A percentile compares a stretch with the other conserved stretches of the same genome.
These are phyloP conservation scores for Neofusicoccum sp. DNA, from an alignment of 2,329 filamentous ascomycete species.

Conservation along the genomic window DNA sequence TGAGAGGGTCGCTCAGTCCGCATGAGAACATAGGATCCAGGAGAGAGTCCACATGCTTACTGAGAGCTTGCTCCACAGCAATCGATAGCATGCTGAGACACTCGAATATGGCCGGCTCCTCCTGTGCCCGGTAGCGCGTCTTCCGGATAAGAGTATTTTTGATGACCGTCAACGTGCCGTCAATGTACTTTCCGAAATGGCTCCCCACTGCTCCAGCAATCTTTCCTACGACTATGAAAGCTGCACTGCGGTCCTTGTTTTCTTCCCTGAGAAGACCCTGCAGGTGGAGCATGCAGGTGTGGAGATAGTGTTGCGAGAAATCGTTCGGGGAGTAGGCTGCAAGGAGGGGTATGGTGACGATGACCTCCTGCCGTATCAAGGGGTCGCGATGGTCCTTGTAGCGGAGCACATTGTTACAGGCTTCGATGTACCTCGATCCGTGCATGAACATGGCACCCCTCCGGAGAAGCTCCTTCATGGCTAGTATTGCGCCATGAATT, in stretches of 20 bases:
- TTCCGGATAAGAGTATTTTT: constrained; percentile 85
- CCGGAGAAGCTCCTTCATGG: constrained; percentile 87
- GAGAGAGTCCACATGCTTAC: constrained; percentile 96
- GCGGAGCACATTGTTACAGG: constrained; percentile 88
- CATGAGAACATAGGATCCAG: constrained; percentile 97
- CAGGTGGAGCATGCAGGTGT: constrained; percentile 96
- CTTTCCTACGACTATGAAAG: constrained; percentile 93
- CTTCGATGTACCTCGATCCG: constrained; percentile 79
- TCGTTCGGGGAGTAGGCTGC: constrained; percentile 91
- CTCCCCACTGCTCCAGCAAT: constrained; percentile 96
- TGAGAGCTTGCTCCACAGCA: constrained; percentile 92
- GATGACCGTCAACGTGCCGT: constrained; percentile 91
- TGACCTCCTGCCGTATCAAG: constrained; percentile 85
- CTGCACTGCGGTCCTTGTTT: constrained; percentile 82
- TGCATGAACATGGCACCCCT: constrained; percentile 99
- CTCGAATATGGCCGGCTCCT: constrained; percentile 83
- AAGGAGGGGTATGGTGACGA: constrained; percentile 87
- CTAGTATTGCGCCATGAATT: constrained; percentile 90
- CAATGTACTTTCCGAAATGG: constrained; percentile 90
- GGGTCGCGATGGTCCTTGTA: constrained; percentile 91
- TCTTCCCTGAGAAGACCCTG: constrained; percentile 93
- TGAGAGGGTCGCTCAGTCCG: constrained; percentile 89
- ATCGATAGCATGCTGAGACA: constrained; percentile 96
- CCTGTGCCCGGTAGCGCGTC: constrained; percentile 60
- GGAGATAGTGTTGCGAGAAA: constrained; percentile 83